These are phyloP conservation scores for Geranium incanum DNA, from an alignment of 441 rosid species.

Conservation along the genomic window DNA sequence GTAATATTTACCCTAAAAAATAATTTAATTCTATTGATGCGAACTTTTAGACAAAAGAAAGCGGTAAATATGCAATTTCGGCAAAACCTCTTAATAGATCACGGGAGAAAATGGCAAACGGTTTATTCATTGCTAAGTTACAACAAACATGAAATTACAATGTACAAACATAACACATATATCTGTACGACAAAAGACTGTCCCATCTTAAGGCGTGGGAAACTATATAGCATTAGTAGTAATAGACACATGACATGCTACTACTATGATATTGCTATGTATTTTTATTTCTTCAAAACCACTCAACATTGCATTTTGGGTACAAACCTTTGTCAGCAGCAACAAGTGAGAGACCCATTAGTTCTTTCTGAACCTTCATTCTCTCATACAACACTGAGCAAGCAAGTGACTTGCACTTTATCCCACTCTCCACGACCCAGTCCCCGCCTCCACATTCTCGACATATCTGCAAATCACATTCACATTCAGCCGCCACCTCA, in stretches of 20 bases:
- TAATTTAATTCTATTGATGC: too few species aligned
- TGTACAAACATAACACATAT: background rate
- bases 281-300: conserved; percentile 46
- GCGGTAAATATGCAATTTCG: too few species aligned
- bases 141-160: background rate
- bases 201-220: background rate
- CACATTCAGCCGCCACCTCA: background rate
- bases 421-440: conserved; percentile 80
- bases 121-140: background rate
- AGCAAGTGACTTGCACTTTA: conserved; percentile 80
- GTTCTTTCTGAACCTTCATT: conserved; percentile 82
- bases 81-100: background rate
- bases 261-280: too few species aligned
- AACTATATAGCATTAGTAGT: too few species aligned
- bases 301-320: conserved; percentile 74
- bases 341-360: conserved; percentile 53
- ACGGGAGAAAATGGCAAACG: background rate
- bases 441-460: conserved; percentile 95
- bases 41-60: too few species aligned
- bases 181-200: background rate
- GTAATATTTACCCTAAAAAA: too few species aligned
- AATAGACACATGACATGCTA: too few species aligned
- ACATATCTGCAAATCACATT: conserved; percentile 56
- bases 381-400: conserved; percentile 91
- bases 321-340: conserved; percentile 57